Evolutionary conservation across 306 rosid species (phyloP).

Genomic region (Leucaena leucocephala): DNA sequence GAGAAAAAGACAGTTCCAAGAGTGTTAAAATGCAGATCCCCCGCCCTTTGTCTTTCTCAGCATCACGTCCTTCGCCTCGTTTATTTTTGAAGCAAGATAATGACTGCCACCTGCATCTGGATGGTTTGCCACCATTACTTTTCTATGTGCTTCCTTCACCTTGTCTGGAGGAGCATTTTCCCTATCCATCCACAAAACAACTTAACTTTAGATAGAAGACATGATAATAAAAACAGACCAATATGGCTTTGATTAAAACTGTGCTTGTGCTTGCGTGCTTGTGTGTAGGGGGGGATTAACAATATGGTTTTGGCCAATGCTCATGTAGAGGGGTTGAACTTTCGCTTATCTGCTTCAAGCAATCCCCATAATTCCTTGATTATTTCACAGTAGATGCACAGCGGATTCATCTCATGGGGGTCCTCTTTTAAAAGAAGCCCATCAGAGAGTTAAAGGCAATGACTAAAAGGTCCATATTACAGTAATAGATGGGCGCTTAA

Average conservation of each 20-base stretch:
- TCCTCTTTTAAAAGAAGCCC: not conserved
- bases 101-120: slow-evolving; percentile 82
- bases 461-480: not conserved
- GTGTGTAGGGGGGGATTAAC: too few species aligned
- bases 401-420: not conserved
- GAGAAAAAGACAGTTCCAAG: slow-evolving; percentile 18
- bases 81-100: slow-evolving; percentile 82
- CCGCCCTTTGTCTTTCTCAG: slow-evolving; percentile 60
- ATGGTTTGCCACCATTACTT: slow-evolving; percentile 82
- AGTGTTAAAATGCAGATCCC: slow-evolving; percentile 59
- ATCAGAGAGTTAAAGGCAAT: not conserved
- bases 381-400: not conserved
- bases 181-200: slow-evolving; percentile 44
- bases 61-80: slow-evolving; percentile 76
- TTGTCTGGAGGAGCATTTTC: slow-evolving; percentile 64
- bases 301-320: not conserved
- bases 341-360: not conserved
- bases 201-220: not conserved
- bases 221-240: not conserved
- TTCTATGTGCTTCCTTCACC: slow-evolving; percentile 79
- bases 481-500: not conserved
- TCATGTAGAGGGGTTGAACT: not conserved
- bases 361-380: slow-evolving; percentile 20
- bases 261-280: not conserved
- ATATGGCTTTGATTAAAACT: not conserved